Evolutionary conservation across 2,329 filamentous ascomycete species (phyloP), one percentile per base, ranked within the genome.

Genomic region (Rhynchosporium graminicola): DNA sequence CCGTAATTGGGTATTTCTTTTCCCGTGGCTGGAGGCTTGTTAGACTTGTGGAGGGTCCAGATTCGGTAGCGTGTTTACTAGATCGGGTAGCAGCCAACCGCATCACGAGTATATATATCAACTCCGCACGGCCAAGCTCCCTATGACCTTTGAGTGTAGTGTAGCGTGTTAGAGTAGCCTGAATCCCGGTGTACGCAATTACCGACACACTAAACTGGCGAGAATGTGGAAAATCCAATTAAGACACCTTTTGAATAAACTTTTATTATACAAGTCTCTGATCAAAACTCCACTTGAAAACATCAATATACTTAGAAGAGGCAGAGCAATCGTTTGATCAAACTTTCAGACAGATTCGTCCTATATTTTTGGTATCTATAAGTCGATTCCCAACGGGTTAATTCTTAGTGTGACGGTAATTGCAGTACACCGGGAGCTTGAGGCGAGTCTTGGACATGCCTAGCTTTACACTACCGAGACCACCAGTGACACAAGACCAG

Each of bases 11-110:
- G 42, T n/a, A 43, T 10, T 43, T 3, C 20, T 20, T 20, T 20
- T n/a, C 5, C 42, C 13, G 13, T 52, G 38, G 50, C 20, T 20
- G 20, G 7, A 26, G 8, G 20, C 28, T 26, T 31, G 50, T 12
- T 4, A 9, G 50, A 52, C 38, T 20, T 52, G 50, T 31, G 50
- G n/a, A 10, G 20, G n/a, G 20, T 20, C 20, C 20, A 20, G 20
- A 20, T 20, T 20, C 20, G 20, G 20, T 38, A 38, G 50, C 50
- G 31, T 7, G 3, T n/a, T 26, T n/a, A 38, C 50, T 52, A 52
- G 38, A n/a, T 8, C 50, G 31, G 50, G 26, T 3, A n/a, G 33
- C 8, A 52, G 50, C 50, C 50, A 52, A 52, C 50, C 50, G 33
- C 50, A 52, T 52, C 31, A 20, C 13, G 8, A 9, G 10, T 9